These are phyloP conservation scores for Nemania sp. DNA, from an alignment of 2,329 filamentous ascomycete genomes.

Conservation along the genomic window DNA sequence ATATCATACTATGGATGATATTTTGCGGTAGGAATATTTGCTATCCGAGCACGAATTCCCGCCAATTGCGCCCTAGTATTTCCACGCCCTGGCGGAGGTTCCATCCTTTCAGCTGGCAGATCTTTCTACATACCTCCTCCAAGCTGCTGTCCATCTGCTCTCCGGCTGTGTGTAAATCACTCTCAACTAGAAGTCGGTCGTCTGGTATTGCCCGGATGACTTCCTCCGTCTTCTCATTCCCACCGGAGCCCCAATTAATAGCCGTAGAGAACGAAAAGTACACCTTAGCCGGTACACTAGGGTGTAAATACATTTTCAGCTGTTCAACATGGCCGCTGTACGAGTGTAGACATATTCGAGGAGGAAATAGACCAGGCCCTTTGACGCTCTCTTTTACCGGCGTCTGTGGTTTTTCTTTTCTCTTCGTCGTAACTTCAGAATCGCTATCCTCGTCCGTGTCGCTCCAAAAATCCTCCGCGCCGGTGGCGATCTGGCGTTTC, in stretches of 20 bases:
- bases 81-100: constrained; percentile 75
- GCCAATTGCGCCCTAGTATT: constrained; percentile 80
- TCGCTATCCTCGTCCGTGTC: constrained; percentile 55
- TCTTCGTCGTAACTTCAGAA: constrained; percentile 40
- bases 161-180: constrained; percentile 88
- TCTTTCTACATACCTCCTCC: constrained; percentile 78
- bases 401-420: background rate
- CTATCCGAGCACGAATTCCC: constrained; percentile 77
- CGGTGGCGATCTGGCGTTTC: constrained; percentile 60
- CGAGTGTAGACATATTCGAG: constrained; percentile 91
- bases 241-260: constrained; percentile 77
- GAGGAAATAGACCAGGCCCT: constrained; percentile 70
- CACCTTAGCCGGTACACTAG: constrained; percentile 77
- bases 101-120: constrained; percentile 87
- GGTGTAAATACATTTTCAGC: constrained; percentile 81
- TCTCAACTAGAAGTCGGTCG: constrained; percentile 85
- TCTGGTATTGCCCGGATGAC: constrained; percentile 80
- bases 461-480: constrained; percentile 61
- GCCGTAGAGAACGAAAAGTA: constrained; percentile 90
- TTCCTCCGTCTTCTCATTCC: constrained; percentile 66
- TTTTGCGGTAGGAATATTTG: background rate
- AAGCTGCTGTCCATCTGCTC: constrained; percentile 81
- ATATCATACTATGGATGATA: background rate
- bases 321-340: constrained; percentile 84
- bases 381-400: constrained; percentile 6